Evolutionary conservation across 1,284 basidiomycete species (phyloP).

Genomic region (Sporisorium scitamineum): DNA sequence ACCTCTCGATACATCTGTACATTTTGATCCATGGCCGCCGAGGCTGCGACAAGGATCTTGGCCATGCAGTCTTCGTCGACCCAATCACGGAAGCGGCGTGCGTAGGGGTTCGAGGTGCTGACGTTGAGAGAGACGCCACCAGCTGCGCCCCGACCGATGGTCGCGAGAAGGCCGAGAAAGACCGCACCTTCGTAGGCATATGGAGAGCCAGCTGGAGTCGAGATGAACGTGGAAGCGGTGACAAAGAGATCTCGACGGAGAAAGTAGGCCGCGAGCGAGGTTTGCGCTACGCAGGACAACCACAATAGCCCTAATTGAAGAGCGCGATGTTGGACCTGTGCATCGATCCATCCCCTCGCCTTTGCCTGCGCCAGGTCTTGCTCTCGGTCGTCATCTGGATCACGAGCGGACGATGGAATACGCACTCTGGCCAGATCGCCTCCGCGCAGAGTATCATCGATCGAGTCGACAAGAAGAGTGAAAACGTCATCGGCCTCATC

Average conservation of each 20-base stretch:
- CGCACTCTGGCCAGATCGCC: conserved; percentile 35
- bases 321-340: conserved; percentile 47
- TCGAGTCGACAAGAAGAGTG: conserved; percentile 53
- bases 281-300: conserved; percentile 53
- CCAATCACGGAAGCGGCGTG: conserved; percentile 53
- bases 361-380: conserved; percentile 24
- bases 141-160: conserved; percentile 52
- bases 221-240: conserved; percentile 48
- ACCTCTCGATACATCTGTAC: conserved; percentile 36
- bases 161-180: conserved; percentile 60
- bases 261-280: conserved; percentile 63
- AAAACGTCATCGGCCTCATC: conserved; percentile 66
- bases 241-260: conserved; percentile 62
- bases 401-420: conserved; percentile 34
- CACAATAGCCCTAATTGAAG: conserved; percentile 58
- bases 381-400: conserved; percentile 27
- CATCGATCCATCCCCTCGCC: conserved; percentile 43
- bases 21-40: conserved; percentile 37
- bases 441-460: conserved; percentile 56
- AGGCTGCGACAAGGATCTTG: conserved; percentile 34
- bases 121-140: conserved; percentile 37
- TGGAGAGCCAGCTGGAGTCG: conserved; percentile 33
- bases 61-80: conserved; percentile 54
- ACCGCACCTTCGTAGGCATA: conserved; percentile 58
- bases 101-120: conserved; percentile 53